Conservation (phyloP, 2,329 filamentous ascomycete genomes). For the Trichothecium roseum region DNA sequence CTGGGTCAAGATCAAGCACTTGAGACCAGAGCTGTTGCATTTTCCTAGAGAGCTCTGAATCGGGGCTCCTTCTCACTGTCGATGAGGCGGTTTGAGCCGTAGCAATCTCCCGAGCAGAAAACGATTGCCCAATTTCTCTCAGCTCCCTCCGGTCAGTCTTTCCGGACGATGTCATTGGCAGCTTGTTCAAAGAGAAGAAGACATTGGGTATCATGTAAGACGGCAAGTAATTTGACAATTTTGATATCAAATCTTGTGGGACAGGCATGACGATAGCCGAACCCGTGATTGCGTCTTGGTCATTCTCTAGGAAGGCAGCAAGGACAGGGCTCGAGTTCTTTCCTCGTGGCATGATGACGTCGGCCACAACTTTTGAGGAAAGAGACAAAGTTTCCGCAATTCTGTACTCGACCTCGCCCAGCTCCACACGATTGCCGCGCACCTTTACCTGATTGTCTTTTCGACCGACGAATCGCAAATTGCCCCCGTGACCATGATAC, state of each 20-base stretch:
- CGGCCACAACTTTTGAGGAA: neutral
- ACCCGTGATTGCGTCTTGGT: neutral
- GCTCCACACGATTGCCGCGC: conserved; percentile 47
- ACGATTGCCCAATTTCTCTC: neutral
- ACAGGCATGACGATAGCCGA: neutral
- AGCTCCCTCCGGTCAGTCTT: conserved; percentile 2
- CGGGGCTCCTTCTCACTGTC: neutral
- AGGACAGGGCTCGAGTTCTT: neutral
- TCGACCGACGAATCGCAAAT: conserved; percentile 32
- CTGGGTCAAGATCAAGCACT: conserved; percentile 2
- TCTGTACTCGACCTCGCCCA: conserved; percentile 26
- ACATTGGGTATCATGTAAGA: conserved; percentile 3
- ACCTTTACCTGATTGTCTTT: conserved; percentile 47
- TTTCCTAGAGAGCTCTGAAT: neutral
- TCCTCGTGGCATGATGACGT: neutral
- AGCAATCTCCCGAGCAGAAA: neutral
- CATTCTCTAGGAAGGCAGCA: neutral
- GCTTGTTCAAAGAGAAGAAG: conserved; percentile 1
- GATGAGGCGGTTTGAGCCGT: neutral
- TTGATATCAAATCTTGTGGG: neutral
- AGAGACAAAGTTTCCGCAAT: conserved; percentile 3
- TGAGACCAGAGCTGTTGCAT: conserved; percentile 3
- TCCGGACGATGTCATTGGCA: conserved; percentile 2
- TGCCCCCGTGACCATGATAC: conserved; percentile 30
- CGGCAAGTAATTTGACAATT: neutral